Base-by-base conservation (phyloP, 164 flowering plant genomes). In the Piper betle region DNA sequence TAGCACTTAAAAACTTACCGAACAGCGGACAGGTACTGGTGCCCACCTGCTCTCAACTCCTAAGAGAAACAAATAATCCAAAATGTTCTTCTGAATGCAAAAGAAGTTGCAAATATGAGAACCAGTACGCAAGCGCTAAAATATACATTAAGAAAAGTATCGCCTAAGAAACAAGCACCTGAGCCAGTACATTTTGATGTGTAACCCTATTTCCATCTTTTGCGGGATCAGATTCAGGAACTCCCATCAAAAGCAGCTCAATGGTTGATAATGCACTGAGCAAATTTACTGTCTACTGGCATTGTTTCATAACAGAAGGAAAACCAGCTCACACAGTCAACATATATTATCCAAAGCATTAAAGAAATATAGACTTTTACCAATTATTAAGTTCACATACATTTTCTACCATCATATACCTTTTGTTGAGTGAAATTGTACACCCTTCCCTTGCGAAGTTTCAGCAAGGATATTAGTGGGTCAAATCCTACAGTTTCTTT, bases 31-130 rank as follows among this genome's bases (percentile, higher is more conserved):
- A 66, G 96, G 65, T 72, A 86, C 82, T 40, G 99, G 89, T 68
- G 89, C 95, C 99, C 99, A 93, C 63, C 82, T 93, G 75, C 96
- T 88, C 80, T 94, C 99, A 71, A 90, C 84, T 37, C 96, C 96
- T 78, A 94, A 74, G 86, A 88, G 67, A 55, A 94, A 74, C 53
- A 94, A 88, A 78, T 83, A 75, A 65, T 88, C 96, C 80, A 91
- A 62, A 17, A 81, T 69, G 57, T 84, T 88, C 58, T 82, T 86
- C 99, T 94, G 72, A 70, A 78, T 46, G 60, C 19, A 43, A 64
- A 48, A 50, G 4, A 37, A 48, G 20, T 33, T 16, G 5, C 37
- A 33, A 10, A 66, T 0, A 25, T 53, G 6, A 59, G 7, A 43
- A 6, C 20, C 19, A 43, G 62, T 38, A 39, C 17, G 5, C 38